Evolutionary conservation across 2,329 filamentous ascomycete species (phyloP), one percentile per base, ranked within the genome.

Genomic region (Cryphonectria carpinicola): DNA sequence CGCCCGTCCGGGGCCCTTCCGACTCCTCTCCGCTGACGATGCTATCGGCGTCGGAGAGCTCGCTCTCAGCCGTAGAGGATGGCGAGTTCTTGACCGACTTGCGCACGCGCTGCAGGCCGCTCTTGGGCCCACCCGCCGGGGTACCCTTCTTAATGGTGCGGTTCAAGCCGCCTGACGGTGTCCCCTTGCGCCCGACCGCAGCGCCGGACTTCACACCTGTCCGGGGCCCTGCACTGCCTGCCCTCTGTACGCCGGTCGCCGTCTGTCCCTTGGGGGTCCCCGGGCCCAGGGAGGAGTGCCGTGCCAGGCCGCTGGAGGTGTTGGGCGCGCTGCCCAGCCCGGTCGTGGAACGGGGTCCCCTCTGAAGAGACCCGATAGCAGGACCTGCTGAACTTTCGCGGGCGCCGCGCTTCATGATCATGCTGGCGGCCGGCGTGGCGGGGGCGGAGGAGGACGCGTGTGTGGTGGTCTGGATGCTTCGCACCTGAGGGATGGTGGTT

Each of bases 41-140:
- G 64, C 87, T 87, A 61, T 88, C 88, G 10, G 88, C 88, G 67
- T 91, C 89, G 0, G 89, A 91, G 56, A 91, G 83, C 76, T 91
- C 89, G 75, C 88, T 90, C 71, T 91, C 89, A 66, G 85, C 88
- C 7, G 87, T 88, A 4, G 88, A 89, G 5, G 87, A 88, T 3
- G 89, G 88, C 2, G 89, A 91, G 73, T 88, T 88, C 77, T 89
- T 87, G 62, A 82, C 84, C 60, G 81, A 86, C 74, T 87, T 88
- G 80, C 90, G 91, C 37, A 91, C 85, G 41, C 89, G 86, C 35
- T 88, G 89, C 3, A 91, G 80, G 13, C 85, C 86, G n/a, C 89
- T 90, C 76, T 91, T 91, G 73, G 69, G 77, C 76, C 74, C 76
- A 70, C 66, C 77, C 35, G 52, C 81, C 72, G 72, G 82, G 52